Base-by-base conservation (phyloP, 2,329 filamentous ascomycete species). In the Metarhizium humberi region DNA sequence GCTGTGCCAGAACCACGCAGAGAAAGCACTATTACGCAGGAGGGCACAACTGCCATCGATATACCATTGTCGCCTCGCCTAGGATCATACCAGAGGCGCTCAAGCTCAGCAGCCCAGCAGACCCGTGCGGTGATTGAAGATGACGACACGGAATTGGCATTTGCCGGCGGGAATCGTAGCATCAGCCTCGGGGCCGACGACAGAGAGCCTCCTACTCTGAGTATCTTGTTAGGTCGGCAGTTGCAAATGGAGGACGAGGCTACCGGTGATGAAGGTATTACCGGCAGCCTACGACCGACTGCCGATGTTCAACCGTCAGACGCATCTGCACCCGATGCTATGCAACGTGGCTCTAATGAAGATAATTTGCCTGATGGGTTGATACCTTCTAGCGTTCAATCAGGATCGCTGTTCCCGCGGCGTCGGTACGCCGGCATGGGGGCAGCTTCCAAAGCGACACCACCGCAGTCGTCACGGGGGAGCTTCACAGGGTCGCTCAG, bases 11-110 rank as follows among this genome's bases (percentile, higher is more conserved):
- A 67, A 13, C 55, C 69, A 52, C 66, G 68, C 61, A 64, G 70
- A 62, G 69, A 71, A 66, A 64, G 60, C 61, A 69, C 72, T 51
- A 66, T 72, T 32, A 77, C 73, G 11, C 73, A 75, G 52, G 73
- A 81, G 55, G 80, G 80, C 3, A 81, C 82, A 0, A 84, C 77
- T 20, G 86, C 86, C 1, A 90, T 90, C 54, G 85, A 88, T 59
- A 90, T 90, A 46, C 87, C 87, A 0, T 75, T 85, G 1, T 90
- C 86, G 0, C 87, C 87, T 3, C 78, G 86, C 51, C 74, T 81
- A 34, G 75, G 73, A 34, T 74, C 74, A 3, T 76, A 80, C 58
- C 76, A 75, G 49, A 75, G 87, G 53, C 76, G 86, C n/a, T 83
- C 86, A 1, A 88, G 84, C 67, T 89, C 86, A 3, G 85, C 83